These are phyloP conservation scores for Rubus parviflorus DNA, from an alignment of 306 rosid species.

Conservation along the genomic window DNA sequence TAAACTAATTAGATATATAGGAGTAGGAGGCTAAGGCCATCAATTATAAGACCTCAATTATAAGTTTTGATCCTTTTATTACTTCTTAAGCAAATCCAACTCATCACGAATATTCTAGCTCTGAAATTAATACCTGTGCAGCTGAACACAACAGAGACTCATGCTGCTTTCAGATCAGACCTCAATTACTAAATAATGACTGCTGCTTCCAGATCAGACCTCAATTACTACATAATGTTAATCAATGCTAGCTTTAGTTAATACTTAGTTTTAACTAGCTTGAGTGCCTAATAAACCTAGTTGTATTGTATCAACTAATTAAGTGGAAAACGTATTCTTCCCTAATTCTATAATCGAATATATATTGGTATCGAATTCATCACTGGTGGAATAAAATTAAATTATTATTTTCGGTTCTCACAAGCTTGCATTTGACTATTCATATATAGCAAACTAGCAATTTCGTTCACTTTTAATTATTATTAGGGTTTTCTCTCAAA, in stretches of 20 bases:
- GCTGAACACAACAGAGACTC: neutral
- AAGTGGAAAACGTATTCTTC: neutral
- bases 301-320: neutral
- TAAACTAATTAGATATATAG: neutral
- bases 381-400: neutral
- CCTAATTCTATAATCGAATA: neutral
- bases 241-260: neutral
- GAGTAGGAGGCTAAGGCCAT: neutral
- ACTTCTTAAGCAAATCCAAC: neutral
- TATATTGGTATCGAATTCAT: neutral
- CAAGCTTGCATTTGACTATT: neutral
- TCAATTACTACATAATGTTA: neutral
- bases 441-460: neutral
- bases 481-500: neutral
- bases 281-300: neutral
- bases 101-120: neutral
- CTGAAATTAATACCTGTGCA: neutral
- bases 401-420: neutral
- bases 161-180: neutral
- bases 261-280: neutral
- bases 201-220: neutral
- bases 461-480: neutral
- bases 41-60: too few species aligned
- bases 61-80: neutral
- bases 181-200: neutral